A percentile compares a stretch with the other conserved stretches of the same genome.
phyloP scores from a whole-genome alignment of 768 basidiomycete species.

The Amanita pseudoporphyria region DNA sequence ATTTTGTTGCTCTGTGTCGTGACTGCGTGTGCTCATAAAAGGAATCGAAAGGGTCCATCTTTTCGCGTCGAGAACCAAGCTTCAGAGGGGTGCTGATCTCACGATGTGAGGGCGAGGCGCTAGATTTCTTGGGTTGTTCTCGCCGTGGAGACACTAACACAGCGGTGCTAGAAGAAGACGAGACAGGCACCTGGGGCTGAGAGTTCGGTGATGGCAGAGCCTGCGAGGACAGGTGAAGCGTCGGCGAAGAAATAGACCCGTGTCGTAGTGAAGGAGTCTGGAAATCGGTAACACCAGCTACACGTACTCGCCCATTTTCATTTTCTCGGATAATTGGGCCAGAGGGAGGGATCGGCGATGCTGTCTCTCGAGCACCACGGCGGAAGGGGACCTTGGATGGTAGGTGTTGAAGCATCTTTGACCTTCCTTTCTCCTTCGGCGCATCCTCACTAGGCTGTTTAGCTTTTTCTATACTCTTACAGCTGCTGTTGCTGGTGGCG shows the following conservation, averaged over 20 bases:
- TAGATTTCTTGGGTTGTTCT: conserved; percentile 33
- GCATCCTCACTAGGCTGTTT: conserved; percentile 22
- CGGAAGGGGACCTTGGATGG: conserved; percentile 47
- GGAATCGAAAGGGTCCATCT: not conserved
- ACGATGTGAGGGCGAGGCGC: conserved; percentile 20
- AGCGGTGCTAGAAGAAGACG: conserved; percentile 37
- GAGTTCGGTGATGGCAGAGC: conserved; percentile 44
- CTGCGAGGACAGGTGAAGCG: conserved; percentile 55
- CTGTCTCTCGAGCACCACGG: conserved; percentile 28
- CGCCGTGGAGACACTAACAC: conserved; percentile 37
- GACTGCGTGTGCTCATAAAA: conserved; percentile 7
- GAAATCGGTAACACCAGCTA: conserved; percentile 49
- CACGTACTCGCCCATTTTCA: conserved; percentile 29
- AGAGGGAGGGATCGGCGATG: conserved; percentile 30
- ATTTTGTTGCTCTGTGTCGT: conserved; percentile 21
- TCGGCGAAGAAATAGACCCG: conserved; percentile 69
- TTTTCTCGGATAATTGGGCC: conserved; percentile 12
- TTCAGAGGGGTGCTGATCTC: conserved; percentile 10
- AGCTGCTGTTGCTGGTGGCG: conserved; percentile 25
- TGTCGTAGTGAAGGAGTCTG: conserved; percentile 56
- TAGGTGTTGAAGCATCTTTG: conserved; percentile 35
- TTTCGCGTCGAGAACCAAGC: conserved; percentile 10
- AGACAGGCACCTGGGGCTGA: conserved; percentile 34
- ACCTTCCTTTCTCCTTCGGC: conserved; percentile 29
- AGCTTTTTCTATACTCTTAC: conserved; percentile 39